phyloP scores from a whole-genome alignment of 441 rosid species.

The Arabidopsis hybrid region DNA sequence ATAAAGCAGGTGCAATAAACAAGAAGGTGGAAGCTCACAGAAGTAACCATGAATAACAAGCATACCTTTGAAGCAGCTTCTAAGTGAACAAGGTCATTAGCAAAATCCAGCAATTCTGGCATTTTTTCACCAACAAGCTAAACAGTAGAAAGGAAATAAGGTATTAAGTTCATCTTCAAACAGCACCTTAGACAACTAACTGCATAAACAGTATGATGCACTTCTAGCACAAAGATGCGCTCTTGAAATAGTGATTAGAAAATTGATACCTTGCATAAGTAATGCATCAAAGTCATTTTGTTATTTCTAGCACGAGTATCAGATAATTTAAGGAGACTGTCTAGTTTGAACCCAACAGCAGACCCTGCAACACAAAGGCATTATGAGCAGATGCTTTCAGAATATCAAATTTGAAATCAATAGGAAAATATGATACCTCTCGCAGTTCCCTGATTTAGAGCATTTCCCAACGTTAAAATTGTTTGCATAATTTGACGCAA shows the following conservation, averaged over 20 bases:
- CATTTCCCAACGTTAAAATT: slow-evolving; percentile 92
- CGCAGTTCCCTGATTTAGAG: slow-evolving; percentile 97
- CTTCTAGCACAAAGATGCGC: background rate
- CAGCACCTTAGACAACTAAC: slow-evolving; percentile 15
- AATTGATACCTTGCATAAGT: slow-evolving; percentile 85
- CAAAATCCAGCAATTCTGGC: slow-evolving; percentile 93
- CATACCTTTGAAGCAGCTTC: slow-evolving; percentile 98
- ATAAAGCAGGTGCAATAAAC: slow-evolving; percentile 11
- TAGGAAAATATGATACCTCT: slow-evolving; percentile 60
- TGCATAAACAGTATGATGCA: slow-evolving; percentile 12
- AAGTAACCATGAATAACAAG: slow-evolving; percentile 22
- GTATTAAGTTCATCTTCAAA: slow-evolving; percentile 19
- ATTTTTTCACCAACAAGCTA: slow-evolving; percentile 95
- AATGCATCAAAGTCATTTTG: slow-evolving; percentile 98
- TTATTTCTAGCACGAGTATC: slow-evolving; percentile 98
- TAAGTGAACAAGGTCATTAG: slow-evolving; percentile 83
- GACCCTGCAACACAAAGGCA: slow-evolving; percentile 63
- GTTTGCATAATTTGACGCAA: slow-evolving; percentile 99
- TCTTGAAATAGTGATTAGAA: slow-evolving; percentile 6
- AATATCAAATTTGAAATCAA: slow-evolving; percentile 7
- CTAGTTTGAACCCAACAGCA: slow-evolving; percentile 97
- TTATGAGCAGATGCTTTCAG: slow-evolving; percentile 2
- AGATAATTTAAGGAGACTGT: slow-evolving; percentile 94
- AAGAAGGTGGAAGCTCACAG: slow-evolving; percentile 12
- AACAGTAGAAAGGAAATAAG: slow-evolving; percentile 30